A percentile compares a stretch with the other conserved stretches of the same genome.
phyloP scores from a whole-genome alignment of 192 early-diverging fungal genomes.

The Mortierella claussenii region DNA sequence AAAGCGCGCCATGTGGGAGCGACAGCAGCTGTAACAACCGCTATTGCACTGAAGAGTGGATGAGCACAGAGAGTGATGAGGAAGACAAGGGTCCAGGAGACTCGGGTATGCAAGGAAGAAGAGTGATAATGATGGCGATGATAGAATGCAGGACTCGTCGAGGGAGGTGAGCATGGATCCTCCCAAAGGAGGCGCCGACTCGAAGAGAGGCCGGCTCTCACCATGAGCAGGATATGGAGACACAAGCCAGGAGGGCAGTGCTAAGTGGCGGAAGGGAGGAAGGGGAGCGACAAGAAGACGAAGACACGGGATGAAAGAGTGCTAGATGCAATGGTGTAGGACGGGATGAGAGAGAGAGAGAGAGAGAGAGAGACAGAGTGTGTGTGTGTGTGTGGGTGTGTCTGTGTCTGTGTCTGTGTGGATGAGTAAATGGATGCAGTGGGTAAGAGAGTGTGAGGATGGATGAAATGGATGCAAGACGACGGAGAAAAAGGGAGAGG shows the following conservation, averaged over 20 bases:
- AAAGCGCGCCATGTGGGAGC: slow-evolving; percentile 47
- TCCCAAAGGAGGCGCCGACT: slow-evolving; percentile 1
- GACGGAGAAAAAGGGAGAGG: too few species aligned
- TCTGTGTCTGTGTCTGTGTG: too few species aligned
- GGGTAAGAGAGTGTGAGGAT: too few species aligned
- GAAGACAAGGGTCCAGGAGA: background rate
- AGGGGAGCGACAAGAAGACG: slow-evolving; percentile 4
- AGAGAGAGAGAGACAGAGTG: background rate
- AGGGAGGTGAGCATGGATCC: too few species aligned
- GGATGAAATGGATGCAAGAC: too few species aligned
- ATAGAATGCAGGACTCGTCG: background rate
- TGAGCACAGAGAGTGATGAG: background rate
- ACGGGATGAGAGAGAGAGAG: background rate
- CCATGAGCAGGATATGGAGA: background rate
- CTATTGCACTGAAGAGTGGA: background rate
- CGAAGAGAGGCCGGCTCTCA: slow-evolving; percentile 14
- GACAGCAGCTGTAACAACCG: slow-evolving; percentile 1
- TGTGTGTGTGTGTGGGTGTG: too few species aligned
- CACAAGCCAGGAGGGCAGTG: background rate
- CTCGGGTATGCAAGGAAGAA: background rate
- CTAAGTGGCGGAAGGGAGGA: background rate
- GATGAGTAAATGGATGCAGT: too few species aligned
- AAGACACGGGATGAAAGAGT: background rate
- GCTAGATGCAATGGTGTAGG: background rate
- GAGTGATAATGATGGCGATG: background rate